phyloP scores from a whole-genome alignment of 768 basidiomycete genomes.

The Termitomyces heimii region DNA sequence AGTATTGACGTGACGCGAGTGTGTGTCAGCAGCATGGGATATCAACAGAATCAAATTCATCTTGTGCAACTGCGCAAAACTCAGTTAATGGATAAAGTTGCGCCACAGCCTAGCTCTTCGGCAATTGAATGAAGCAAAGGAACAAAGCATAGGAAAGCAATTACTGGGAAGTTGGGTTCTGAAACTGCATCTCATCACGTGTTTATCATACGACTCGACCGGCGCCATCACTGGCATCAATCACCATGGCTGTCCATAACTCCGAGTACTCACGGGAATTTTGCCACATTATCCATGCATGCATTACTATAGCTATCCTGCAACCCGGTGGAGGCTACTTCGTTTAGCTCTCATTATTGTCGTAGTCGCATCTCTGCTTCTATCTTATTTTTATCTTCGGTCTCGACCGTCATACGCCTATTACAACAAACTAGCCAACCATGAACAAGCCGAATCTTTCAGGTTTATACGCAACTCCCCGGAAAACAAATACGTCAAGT shows the following conservation, averaged over 20 bases:
- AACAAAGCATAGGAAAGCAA: background rate
- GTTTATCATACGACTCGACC: background rate
- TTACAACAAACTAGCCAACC: slow-evolving; percentile 25
- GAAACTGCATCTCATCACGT: background rate
- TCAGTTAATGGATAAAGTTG: background rate
- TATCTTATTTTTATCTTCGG: slow-evolving; percentile 27
- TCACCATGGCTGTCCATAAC: background rate
- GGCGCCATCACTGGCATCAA: background rate
- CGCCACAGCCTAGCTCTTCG: background rate
- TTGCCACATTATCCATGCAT: slow-evolving; percentile 11
- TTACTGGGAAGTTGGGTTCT: background rate
- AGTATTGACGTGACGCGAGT: background rate
- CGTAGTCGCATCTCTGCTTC: slow-evolving; percentile 11
- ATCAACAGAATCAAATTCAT: background rate
- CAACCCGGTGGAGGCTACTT: slow-evolving; percentile 15
- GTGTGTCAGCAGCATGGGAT: background rate
- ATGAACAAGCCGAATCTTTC: slow-evolving; percentile 25
- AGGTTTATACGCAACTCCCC: slow-evolving; percentile 19
- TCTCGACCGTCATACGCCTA: slow-evolving; percentile 31
- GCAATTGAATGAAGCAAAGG: background rate
- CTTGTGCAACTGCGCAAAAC: background rate
- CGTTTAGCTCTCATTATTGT: slow-evolving; percentile 11
- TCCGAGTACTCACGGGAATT: background rate
- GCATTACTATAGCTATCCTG: slow-evolving; percentile 7
- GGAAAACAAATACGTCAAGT: slow-evolving; percentile 33